These are phyloP conservation scores for Rhodofomes roseus DNA, from an alignment of 1,284 basidiomycete genomes.

Conservation along the genomic window DNA sequence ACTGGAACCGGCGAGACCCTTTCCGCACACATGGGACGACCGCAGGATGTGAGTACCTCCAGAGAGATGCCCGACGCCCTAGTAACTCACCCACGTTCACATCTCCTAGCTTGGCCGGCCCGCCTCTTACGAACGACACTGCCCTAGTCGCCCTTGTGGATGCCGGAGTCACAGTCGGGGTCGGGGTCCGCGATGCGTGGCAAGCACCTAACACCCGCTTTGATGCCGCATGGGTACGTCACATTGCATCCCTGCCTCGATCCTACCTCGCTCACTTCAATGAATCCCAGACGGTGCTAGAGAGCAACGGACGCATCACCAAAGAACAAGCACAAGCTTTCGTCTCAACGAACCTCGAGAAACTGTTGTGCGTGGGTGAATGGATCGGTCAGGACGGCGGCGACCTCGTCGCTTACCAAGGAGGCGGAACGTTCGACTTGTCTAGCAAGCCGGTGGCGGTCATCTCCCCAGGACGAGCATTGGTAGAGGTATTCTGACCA, in stretches of 20 bases:
- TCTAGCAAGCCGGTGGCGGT: conserved; percentile 39
- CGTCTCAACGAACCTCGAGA: conserved; percentile 46
- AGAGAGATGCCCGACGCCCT: not conserved
- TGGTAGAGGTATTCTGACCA: conserved; percentile 33
- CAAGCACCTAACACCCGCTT: conserved; percentile 48
- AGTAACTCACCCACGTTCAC: not conserved
- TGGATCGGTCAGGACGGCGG: conserved; percentile 22
- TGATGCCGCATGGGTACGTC: conserved; percentile 48
- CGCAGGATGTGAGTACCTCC: conserved; percentile 34
- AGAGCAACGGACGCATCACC: conserved; percentile 36
- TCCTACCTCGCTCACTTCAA: not conserved
- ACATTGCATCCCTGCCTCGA: not conserved
- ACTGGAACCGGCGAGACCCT: conserved; percentile 44
- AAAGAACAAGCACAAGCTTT: conserved; percentile 42
- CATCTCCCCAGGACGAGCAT: conserved; percentile 26
- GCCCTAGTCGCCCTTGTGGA: conserved; percentile 42
- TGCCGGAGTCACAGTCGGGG: conserved; percentile 49
- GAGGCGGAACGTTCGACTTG: conserved; percentile 38
- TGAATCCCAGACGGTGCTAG: conserved; percentile 28
- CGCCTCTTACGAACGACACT: conserved; percentile 47
- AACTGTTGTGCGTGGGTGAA: conserved; percentile 42
- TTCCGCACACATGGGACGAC: conserved; percentile 49
- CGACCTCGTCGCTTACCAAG: conserved; percentile 52
- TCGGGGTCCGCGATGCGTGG: conserved; percentile 51
- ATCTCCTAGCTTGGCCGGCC: conserved; percentile 42